Conservation (phyloP, 2,329 filamentous ascomycete genomes). For the Ophiognomonia clavigignenti-juglandacearum region DNA sequence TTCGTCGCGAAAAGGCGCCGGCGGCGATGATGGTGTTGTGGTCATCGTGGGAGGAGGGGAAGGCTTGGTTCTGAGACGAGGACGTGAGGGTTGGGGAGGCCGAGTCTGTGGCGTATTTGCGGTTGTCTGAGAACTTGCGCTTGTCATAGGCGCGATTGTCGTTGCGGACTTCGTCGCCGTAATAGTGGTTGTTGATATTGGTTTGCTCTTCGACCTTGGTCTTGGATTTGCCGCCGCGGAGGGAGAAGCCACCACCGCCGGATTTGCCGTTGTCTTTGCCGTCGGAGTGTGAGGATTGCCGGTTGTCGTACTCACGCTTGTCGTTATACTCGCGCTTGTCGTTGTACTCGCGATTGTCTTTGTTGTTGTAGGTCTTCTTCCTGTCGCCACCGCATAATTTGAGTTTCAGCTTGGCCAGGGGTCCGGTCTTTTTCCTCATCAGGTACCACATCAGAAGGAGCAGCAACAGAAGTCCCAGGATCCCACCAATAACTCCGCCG, state of each 20-base stretch:
- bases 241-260: too few species aligned
- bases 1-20: not conserved
- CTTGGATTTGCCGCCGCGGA: not conserved
- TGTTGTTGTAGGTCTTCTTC: constrained; percentile 9
- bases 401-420: constrained; percentile 15
- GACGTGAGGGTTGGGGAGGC: constrained; percentile 3
- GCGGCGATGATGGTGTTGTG: not conserved
- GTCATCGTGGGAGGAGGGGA: not conserved
- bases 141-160: constrained; percentile 14
- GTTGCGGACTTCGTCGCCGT: constrained; percentile 10
- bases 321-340: constrained; percentile 4
- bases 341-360: constrained; percentile 6
- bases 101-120: constrained; percentile 5
- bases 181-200: constrained; percentile 10
- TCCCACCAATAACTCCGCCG: constrained; percentile 26
- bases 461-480: constrained; percentile 22
- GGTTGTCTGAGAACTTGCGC: not conserved
- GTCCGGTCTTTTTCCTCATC: constrained; percentile 21
- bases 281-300: not conserved
- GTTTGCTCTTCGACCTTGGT: constrained; percentile 5
- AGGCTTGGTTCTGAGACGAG: too few species aligned
- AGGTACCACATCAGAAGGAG: constrained; percentile 20
- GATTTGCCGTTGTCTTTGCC: not conserved
- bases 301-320: constrained; percentile 9
- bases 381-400: constrained; percentile 14